Evolutionary conservation across 208 protist species (phyloP).

Genomic region (Leishmania arabica): DNA sequence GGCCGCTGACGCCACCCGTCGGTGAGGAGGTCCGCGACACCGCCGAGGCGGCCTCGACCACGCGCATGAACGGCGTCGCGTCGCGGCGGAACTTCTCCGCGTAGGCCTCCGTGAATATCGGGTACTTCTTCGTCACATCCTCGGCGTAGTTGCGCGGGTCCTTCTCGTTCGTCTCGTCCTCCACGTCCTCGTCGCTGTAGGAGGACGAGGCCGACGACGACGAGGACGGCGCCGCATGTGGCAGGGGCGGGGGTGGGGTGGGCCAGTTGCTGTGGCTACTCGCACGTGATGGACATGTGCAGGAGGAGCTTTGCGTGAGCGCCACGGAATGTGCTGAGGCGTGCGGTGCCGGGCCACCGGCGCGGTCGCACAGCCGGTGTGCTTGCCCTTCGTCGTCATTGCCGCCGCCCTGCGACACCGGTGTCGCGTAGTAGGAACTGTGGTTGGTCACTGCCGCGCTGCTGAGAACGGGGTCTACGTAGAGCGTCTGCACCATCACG

Average conservation of each 20-base stretch:
- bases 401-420: constrained; percentile 7
- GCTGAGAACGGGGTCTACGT: constrained; percentile 6
- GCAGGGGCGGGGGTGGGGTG: constrained; percentile 18
- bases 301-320: constrained; percentile 27
- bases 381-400: constrained; percentile 14
- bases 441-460: background rate
- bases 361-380: background rate
- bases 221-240: constrained; percentile 9
- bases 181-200: constrained; percentile 27
- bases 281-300: constrained; percentile 27
- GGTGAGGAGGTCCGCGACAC: background rate
- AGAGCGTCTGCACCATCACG: constrained; percentile 4
- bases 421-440: constrained; percentile 26
- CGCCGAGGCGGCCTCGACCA: constrained; percentile 21
- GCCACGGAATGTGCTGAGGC: constrained; percentile 17
- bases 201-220: constrained; percentile 23
- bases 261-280: constrained; percentile 32
- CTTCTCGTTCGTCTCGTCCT: constrained; percentile 32
- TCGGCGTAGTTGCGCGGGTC: constrained; percentile 38
- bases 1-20: constrained; percentile 4
- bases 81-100: constrained; percentile 40
- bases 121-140: constrained; percentile 59
- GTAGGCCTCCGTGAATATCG: constrained; percentile 62
- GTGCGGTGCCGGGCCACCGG: background rate
- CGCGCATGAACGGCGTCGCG: constrained; percentile 53